phyloP scores from a whole-genome alignment of 2,329 filamentous ascomycete species.

The Hypoxylon sp. region DNA sequence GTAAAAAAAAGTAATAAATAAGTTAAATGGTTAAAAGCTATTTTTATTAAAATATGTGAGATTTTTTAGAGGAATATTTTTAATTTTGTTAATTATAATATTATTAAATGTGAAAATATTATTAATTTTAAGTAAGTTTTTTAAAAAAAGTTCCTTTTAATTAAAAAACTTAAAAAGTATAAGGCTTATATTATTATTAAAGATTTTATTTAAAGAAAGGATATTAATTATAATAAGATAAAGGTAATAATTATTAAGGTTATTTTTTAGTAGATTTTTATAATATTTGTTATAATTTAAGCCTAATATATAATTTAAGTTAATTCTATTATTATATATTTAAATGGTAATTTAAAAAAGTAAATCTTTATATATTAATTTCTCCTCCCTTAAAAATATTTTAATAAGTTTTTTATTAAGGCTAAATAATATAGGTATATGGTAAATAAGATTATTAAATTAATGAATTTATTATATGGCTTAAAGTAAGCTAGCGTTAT shows the following conservation, averaged over 20 bases:
- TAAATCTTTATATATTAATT: background rate
- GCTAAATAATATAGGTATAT: background rate
- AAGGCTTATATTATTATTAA: background rate
- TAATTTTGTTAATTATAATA: background rate
- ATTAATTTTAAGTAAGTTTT: background rate
- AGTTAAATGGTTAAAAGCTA: background rate
- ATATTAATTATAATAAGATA: background rate
- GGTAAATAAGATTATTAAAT: background rate
- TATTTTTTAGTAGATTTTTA: background rate
- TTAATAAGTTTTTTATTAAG: background rate
- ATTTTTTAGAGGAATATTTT: background rate
- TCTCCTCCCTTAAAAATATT: background rate
- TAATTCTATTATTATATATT: too few relatives aligned
- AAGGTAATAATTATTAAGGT: background rate
- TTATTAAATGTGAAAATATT: background rate
- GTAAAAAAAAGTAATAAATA: background rate
- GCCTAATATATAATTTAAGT: background rate
- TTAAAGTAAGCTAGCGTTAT: background rate
- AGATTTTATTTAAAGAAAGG: too few relatives aligned
- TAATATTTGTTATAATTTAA: background rate
- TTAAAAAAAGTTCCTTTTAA: too few relatives aligned
- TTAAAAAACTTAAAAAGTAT: background rate
- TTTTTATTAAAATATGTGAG: background rate
- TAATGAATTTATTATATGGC: background rate
- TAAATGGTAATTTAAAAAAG: background rate